phyloP scores from a whole-genome alignment of 768 basidiomycete species.

The Asterophora parasitica region DNA sequence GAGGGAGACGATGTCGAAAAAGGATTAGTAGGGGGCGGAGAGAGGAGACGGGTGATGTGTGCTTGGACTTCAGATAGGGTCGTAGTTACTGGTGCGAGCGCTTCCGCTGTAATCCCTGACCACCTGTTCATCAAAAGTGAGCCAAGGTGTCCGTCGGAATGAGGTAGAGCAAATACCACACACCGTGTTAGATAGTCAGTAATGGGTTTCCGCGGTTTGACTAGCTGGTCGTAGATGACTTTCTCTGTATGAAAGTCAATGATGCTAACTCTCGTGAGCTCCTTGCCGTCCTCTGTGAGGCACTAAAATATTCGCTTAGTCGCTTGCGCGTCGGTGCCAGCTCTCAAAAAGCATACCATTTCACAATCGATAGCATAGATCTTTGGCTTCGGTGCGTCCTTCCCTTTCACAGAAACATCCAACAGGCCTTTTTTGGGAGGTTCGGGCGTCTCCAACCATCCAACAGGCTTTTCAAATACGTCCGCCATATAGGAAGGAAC shows the following conservation, averaged over 20 bases:
- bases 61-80: slow-evolving; percentile 77
- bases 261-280: slow-evolving; percentile 79
- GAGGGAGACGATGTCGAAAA: slow-evolving; percentile 29
- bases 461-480: slow-evolving; percentile 54
- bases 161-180: slow-evolving; percentile 7
- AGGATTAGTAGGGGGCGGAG: slow-evolving; percentile 42
- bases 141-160: not conserved
- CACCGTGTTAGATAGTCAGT: slow-evolving; percentile 91
- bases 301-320: slow-evolving; percentile 46
- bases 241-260: slow-evolving; percentile 71
- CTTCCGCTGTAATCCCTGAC: slow-evolving; percentile 87
- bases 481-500: slow-evolving; percentile 82
- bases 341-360: slow-evolving; percentile 59
- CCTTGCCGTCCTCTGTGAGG: slow-evolving; percentile 83
- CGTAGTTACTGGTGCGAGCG: slow-evolving; percentile 65
- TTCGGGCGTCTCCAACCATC: slow-evolving; percentile 82
- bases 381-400: slow-evolving; percentile 31
- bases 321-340: not conserved
- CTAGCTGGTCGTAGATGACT: slow-evolving; percentile 83
- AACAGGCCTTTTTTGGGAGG: slow-evolving; percentile 26
- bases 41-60: slow-evolving; percentile 59
- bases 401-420: slow-evolving; percentile 19
- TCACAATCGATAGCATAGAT: slow-evolving; percentile 94
- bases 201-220: slow-evolving; percentile 82
- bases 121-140: slow-evolving; percentile 44